phyloP scores from a whole-genome alignment of 345 rosid species.

The Arabidopsis suecica region DNA sequence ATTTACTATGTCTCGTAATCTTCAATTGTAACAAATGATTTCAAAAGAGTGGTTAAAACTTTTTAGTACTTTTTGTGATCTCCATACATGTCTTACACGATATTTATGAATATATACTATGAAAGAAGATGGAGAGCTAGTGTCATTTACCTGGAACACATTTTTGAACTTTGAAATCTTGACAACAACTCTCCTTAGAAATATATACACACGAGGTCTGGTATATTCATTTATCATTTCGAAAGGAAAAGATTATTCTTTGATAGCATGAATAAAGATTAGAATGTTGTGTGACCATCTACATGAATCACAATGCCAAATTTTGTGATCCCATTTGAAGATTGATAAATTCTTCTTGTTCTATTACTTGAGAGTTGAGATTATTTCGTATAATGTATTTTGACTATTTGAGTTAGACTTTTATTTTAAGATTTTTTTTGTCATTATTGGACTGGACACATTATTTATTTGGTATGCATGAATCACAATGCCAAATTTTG shows the following conservation, averaged over 20 bases:
- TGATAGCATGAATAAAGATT: background rate
- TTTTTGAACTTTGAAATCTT: no score
- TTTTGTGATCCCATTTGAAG: background rate
- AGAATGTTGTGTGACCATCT: background rate
- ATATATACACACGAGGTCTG: background rate
- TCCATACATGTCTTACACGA: background rate
- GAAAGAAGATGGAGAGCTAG: background rate
- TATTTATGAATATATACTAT: background rate
- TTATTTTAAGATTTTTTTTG: background rate
- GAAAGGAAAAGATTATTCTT: background rate
- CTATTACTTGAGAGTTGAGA: background rate
- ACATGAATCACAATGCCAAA: background rate
- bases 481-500: background rate
- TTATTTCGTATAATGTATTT: background rate
- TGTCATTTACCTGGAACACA: background rate
- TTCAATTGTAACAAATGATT: background rate
- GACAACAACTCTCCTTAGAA: no score
- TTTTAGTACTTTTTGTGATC: background rate
- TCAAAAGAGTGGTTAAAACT: background rate
- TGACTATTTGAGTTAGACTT: background rate
- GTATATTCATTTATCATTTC: background rate
- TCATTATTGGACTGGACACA: no score
- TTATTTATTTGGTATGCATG: no score
- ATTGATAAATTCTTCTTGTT: background rate
- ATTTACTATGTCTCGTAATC: background rate